Conservation (phyloP, 495 filamentous ascomycete genomes). For the Aspergillus sclerotioniger region DNA sequence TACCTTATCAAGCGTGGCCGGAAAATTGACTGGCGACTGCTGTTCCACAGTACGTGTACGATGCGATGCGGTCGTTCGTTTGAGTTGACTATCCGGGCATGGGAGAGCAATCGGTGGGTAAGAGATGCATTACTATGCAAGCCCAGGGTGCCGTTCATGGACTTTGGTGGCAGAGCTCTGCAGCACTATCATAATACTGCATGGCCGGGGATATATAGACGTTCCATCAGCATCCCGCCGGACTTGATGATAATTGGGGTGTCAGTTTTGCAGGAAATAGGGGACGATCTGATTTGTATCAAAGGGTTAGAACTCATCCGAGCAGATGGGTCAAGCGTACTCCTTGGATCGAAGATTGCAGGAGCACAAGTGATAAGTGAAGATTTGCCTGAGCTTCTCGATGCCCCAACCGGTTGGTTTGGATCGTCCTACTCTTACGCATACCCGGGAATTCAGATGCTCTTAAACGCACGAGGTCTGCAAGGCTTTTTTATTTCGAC, state of each 20-base stretch:
- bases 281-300: background rate
- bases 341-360: background rate
- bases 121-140: background rate
- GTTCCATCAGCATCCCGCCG: background rate
- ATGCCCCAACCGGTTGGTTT: background rate
- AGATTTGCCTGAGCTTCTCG: background rate
- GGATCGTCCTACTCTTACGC: background rate
- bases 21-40: constrained; percentile 10
- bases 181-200: constrained; percentile 5
- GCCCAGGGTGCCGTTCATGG: background rate
- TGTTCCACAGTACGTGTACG: constrained; percentile 16
- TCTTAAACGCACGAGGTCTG: background rate
- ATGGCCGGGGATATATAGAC: background rate
- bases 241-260: background rate
- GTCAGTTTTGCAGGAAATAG: background rate
- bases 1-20: background rate
- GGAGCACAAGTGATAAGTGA: background rate
- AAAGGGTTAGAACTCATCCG: background rate
- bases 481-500: background rate
- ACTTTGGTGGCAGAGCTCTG: constrained; percentile 1
- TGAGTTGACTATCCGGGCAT: background rate
- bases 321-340: background rate
- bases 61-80: background rate
- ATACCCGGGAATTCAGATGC: background rate
- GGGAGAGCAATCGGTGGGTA: constrained; percentile 1